Evolutionary conservation across 1,284 basidiomycete species (phyloP).

Genomic region (Thelephora terrestris): DNA sequence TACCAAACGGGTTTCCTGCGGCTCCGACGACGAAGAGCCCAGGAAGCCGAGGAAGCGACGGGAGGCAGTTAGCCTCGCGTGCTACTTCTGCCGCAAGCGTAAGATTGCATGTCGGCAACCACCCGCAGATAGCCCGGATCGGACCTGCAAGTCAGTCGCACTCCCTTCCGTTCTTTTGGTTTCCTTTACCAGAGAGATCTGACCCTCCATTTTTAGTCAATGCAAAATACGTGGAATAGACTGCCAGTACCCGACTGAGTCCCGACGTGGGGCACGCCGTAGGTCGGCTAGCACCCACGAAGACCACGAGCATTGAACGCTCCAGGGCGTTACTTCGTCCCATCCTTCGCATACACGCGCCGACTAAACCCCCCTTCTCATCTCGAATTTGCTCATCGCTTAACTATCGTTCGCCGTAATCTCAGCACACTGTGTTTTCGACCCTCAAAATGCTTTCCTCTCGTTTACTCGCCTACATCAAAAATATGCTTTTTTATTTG

Average conservation of each 20-base stretch:
- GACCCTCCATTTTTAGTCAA: constrained; percentile 10
- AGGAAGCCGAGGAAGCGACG: constrained; percentile 22
- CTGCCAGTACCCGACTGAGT: constrained; percentile 18
- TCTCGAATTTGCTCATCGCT: no score
- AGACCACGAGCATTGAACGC: background rate
- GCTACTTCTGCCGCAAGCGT: constrained; percentile 34
- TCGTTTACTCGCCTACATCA: background rate
- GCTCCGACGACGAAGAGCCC: constrained; percentile 19
- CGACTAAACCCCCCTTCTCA: background rate
- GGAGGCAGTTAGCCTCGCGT: constrained; percentile 26
- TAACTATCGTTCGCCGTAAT: background rate
- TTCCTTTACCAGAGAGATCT: background rate
- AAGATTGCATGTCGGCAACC: constrained; percentile 37
- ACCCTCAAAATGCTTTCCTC: background rate
- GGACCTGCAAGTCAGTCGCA: constrained; percentile 31
- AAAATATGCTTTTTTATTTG: background rate
- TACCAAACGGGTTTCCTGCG: constrained; percentile 2
- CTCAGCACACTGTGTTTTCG: background rate
- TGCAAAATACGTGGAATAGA: constrained; percentile 12
- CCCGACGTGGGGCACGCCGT: constrained; percentile 14
- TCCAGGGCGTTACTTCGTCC: background rate
- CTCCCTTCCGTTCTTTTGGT: background rate
- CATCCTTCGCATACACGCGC: background rate
- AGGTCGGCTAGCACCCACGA: background rate
- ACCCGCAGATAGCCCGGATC: constrained; percentile 23